Evolutionary conservation across 331 rosid genomes (phyloP).

Genomic region (Pyracantha coccinea): DNA sequence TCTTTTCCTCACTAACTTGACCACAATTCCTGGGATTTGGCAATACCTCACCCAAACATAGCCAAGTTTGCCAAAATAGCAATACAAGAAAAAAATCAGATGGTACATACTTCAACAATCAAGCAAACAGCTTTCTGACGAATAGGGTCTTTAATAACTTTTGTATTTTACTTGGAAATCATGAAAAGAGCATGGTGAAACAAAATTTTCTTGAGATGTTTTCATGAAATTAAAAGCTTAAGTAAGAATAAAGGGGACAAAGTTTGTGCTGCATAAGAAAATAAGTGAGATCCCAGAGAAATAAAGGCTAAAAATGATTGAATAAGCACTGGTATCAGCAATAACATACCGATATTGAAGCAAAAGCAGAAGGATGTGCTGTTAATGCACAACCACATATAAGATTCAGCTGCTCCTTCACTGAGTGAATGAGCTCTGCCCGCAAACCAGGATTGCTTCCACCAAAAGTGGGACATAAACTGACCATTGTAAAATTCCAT

Average conservation of each 20-base stretch:
- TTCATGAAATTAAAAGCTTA: background rate
- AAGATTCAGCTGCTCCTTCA: slow-evolving; percentile 66
- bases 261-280: background rate
- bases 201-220: background rate
- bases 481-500: slow-evolving; percentile 24
- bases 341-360: slow-evolving; percentile 82
- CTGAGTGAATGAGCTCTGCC: slow-evolving; percentile 77
- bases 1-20: too few species aligned
- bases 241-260: background rate
- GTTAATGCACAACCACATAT: slow-evolving; percentile 69
- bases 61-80: too few species aligned
- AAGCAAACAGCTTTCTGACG: too few species aligned
- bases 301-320: background rate
- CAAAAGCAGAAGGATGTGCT: slow-evolving; percentile 77
- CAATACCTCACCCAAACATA: too few species aligned
- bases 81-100: too few species aligned
- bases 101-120: too few species aligned
- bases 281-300: background rate
- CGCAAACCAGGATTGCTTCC: slow-evolving; percentile 93
- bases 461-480: slow-evolving; percentile 83
- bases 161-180: background rate
- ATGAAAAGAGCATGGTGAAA: background rate
- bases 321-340: background rate
- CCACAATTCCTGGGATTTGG: too few species aligned
- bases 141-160: background rate